These are phyloP conservation scores for Suillus occidentalis DNA, from an alignment of 768 basidiomycete genomes.

Conservation along the genomic window DNA sequence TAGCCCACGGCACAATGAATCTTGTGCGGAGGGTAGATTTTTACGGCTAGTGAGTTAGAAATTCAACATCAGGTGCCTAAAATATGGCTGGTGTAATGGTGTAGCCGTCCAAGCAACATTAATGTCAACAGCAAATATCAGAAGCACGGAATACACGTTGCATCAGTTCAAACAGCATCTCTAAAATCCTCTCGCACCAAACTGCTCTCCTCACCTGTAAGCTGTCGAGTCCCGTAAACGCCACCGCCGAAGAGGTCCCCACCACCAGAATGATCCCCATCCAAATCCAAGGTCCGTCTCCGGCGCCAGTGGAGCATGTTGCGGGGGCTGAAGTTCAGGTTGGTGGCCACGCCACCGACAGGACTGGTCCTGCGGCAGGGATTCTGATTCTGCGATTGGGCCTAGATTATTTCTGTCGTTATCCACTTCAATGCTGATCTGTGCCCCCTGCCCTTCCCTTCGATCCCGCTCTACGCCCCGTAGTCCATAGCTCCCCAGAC, in stretches of 20 bases:
- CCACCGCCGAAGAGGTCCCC: conserved; percentile 76
- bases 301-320: conserved; percentile 9
- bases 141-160: neutral
- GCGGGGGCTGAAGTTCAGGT: conserved; percentile 6
- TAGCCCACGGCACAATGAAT: neutral
- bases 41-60: neutral
- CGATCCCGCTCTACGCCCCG: conserved; percentile 34
- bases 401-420: conserved; percentile 14
- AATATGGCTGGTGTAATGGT: conserved; percentile 4
- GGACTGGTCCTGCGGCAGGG: conserved; percentile 15
- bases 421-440: conserved; percentile 23
- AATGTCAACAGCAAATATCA: neutral
- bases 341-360: conserved; percentile 10
- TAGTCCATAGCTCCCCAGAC: conserved; percentile 67
- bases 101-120: neutral
- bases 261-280: conserved; percentile 67
- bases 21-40: neutral
- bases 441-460: conserved; percentile 15
- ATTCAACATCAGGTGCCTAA: neutral
- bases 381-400: conserved; percentile 11
- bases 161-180: neutral
- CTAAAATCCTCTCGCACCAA: neutral
- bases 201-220: conserved; percentile 40
- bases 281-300: conserved; percentile 10
- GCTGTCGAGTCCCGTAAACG: conserved; percentile 74